Evolutionary conservation across 805 yeast genomes (phyloP).

Genomic region (Starmera pachycereana): DNA sequence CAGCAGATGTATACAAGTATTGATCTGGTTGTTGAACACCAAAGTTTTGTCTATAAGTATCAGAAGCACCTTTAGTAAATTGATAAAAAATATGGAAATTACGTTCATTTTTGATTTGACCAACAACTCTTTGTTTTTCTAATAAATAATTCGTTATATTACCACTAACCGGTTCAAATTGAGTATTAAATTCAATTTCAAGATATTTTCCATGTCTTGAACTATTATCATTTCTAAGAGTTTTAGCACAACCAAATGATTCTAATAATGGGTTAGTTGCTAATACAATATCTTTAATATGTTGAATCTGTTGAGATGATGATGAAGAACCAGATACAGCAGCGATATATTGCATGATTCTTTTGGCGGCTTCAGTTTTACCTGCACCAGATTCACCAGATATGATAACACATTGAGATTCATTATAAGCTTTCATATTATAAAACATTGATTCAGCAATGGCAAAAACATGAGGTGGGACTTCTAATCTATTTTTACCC

Average conservation of each 20-base stretch:
- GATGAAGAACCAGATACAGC: slow-evolving; percentile 67
- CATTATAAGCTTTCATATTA: slow-evolving; percentile 87
- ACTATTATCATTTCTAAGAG: slow-evolving; percentile 79
- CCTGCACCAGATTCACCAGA: slow-evolving; percentile 99
- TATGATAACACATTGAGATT: slow-evolving; percentile 93
- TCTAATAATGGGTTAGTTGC: slow-evolving; percentile 93
- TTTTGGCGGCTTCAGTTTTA: slow-evolving; percentile 95
- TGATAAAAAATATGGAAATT: slow-evolving; percentile 97
- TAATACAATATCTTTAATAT: slow-evolving; percentile 92
- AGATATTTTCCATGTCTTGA: slow-evolving; percentile 91
- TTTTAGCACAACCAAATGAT: slow-evolving; percentile 90
- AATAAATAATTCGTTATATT: slow-evolving; percentile 89
- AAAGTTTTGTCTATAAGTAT: slow-evolving; percentile 66
- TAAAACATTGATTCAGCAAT: slow-evolving; percentile 97
- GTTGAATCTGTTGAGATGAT: slow-evolving; percentile 60
- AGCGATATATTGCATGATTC: slow-evolving; percentile 95
- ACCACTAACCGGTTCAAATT: slow-evolving; percentile 87
- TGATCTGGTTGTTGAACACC: slow-evolving; percentile 95
- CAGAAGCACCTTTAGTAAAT: slow-evolving; percentile 84
- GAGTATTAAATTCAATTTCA: slow-evolving; percentile 76
- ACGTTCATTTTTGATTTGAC: slow-evolving; percentile 85
- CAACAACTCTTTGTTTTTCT: slow-evolving; percentile 95
- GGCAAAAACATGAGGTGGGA: slow-evolving; percentile 96
- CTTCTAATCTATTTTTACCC: slow-evolving; percentile 91
- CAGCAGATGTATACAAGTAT: slow-evolving; percentile 77